These are phyloP conservation scores for Zasmidium angulare DNA, from an alignment of 2,329 filamentous ascomycete genomes.

Conservation along the genomic window DNA sequence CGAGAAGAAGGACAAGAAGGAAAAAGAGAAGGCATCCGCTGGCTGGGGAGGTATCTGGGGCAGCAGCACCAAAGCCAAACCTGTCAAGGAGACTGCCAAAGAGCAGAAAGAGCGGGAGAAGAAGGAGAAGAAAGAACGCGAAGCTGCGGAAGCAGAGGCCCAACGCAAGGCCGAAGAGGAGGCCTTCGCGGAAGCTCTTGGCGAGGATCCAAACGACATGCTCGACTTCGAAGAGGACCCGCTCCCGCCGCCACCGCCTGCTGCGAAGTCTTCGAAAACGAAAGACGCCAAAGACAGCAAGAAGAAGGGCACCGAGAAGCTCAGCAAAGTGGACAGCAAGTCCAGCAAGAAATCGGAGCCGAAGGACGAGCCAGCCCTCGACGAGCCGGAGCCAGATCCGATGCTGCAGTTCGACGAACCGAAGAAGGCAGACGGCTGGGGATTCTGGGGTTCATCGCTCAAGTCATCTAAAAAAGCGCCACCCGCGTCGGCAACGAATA, in stretches of 20 bases:
- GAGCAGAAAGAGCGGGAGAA: conserved; percentile 34
- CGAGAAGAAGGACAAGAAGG: conserved; percentile 43
- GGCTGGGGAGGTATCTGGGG: conserved; percentile 35
- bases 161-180: conserved; percentile 37
- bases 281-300: conserved; percentile 30
- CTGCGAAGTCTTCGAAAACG: conserved; percentile 19
- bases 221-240: conserved; percentile 32
- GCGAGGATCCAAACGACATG: conserved; percentile 36
- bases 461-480: conserved; percentile 45
- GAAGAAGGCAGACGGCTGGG: conserved; percentile 38
- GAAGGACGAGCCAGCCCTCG: conserved; percentile 33
- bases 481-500: conserved; percentile 30
- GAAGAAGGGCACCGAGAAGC: conserved; percentile 25
- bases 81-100: conserved; percentile 27
- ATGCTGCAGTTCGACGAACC: conserved; percentile 21
- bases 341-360: conserved; percentile 33
- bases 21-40: conserved; percentile 41
- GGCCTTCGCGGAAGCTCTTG: conserved; percentile 37
- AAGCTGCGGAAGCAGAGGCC: conserved; percentile 42
- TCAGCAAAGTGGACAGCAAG: conserved; percentile 30
- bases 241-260: conserved; percentile 10
- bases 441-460: conserved; percentile 47
- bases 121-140: conserved; percentile 48
- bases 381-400: conserved; percentile 18
- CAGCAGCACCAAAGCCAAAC: conserved; percentile 40